Evolutionary conservation across 2,329 filamentous ascomycete genomes (phyloP), one percentile per base, ranked within the genome.

Genomic region (Fusarium burgessii): DNA sequence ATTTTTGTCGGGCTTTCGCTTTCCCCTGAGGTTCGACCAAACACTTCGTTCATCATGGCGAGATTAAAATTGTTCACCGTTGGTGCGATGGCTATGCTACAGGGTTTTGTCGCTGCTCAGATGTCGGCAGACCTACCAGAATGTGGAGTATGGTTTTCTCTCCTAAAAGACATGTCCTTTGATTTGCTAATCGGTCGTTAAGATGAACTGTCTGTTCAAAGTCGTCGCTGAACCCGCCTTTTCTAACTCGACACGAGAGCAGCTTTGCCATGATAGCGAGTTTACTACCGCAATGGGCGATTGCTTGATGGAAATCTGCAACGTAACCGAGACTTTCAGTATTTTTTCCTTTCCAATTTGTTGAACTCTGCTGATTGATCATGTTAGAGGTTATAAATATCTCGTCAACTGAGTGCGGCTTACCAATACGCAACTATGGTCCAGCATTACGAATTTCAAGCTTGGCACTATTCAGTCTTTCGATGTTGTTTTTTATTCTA

Each of bases 401-500:
- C 4, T 47, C 45, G 4, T n/a, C 20, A 1, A 40, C 9, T 0
- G 9, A 51, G 12, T 62, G 59, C 20, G 15, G 38, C 2, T 3
- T 43, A 14, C 23, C 29, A 2, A 2, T 20, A 3, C n/a, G 20
- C 32, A n/a, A 36, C 32, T n/a, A 25, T 2, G 10, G 17, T 4
- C 7, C 11, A 3, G 4, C 3, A 2, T 11, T 62, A 3, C 20
- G 38, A 18, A 15, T 27, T 7, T 23, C 56, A 6, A 41, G 27
- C 14, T 32, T 33, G 7, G 12, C n/a, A 0, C 7, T 46, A 1
- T 52, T 52, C 15, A 32, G 27, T 18, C 5, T 60, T 5, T 38
- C 40, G 0, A 10, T 45, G 9, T 1, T 36, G 0, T 6, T n/a
- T 6, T 18, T 2, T 8, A 9, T 14, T 14, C 14, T 52, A 0